Evolutionary conservation across 805 yeast genomes (phyloP).

Genomic region (Kuraishia capsulata): DNA sequence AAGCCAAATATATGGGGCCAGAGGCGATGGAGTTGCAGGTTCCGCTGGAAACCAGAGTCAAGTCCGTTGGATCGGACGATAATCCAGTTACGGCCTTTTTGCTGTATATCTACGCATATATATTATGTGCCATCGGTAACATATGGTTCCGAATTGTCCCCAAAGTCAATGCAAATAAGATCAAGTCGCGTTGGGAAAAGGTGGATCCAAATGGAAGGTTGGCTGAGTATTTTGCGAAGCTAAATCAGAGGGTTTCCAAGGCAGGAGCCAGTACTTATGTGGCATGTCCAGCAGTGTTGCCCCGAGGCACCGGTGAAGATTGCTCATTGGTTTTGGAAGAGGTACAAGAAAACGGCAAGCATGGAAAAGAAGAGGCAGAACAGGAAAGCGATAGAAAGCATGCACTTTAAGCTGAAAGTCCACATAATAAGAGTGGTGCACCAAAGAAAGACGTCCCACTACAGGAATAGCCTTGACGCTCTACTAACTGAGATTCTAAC

Average conservation of each 20-base stretch:
- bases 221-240: background rate
- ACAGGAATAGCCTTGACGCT: too few relatives aligned
- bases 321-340: background rate
- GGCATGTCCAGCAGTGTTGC: too few relatives aligned
- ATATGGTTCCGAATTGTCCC: constrained; percentile 4
- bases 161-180: background rate
- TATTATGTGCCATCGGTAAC: background rate
- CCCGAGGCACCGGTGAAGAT: too few relatives aligned
- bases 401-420: too few relatives aligned
- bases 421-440: too few relatives aligned
- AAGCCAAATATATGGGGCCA: constrained; percentile 5
- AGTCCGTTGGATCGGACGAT: background rate
- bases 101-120: background rate
- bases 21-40: background rate
- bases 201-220: constrained; percentile 4
- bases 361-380: too few relatives aligned
- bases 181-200: constrained; percentile 2
- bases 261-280: too few relatives aligned
- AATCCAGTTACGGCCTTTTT: background rate
- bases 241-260: background rate
- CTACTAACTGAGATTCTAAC: too few relatives aligned
- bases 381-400: too few relatives aligned
- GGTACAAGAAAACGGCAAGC: background rate
- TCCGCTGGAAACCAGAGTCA: background rate
- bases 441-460: too few relatives aligned